Evolutionary conservation across 768 basidiomycete genomes (phyloP), one percentile per base, ranked within the genome.

Genomic region (Clavulina sp.): DNA sequence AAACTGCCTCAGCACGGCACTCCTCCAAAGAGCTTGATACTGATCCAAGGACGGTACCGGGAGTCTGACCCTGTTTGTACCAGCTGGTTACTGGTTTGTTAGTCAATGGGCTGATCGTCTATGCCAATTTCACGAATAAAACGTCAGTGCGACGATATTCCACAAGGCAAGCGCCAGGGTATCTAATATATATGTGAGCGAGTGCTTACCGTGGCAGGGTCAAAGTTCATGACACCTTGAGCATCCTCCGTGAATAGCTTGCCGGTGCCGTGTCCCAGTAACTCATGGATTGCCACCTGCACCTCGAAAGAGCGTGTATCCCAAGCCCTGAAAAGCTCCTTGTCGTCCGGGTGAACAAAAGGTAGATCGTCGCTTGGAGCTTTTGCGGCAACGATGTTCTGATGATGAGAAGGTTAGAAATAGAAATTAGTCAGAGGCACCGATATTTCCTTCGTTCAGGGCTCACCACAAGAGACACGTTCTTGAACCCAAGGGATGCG

Each of bases 11-110:
- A 5, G 87, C 87, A n/a, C 88, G 77, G 58, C 87, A 89, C 67
- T 91, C 87, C 65, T 91, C 88, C 76, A 89, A 77, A 1, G 87
- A 89, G 0, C 86, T 88, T 3, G 84, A 87, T 4, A 87, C 82
- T 54, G 88, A 82, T 1, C 87, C 87, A 1, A 92, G 70, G 1
- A 88, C 80, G 7, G 84, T 78, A 46, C 77, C 82, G 34, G 84
- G 74, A 0, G 82, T 86, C 64, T 88, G 87, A 5, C 87, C 87
- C 30, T 81, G 74, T 61, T 83, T 83, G 64, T 92, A 92, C 87
- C 87, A 91, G 16, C 82, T 79, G 2, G 75, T 71, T 50, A 88
- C 73, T 21, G 74, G 76, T 63, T 80, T 70, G 5, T 81, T 81
- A 4, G 84, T 89, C 9, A 89, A 69, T 1, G 85, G 85, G 61